Base-by-base conservation (phyloP, 179 eudicot genomes). In the Carnegiea gigantea region DNA sequence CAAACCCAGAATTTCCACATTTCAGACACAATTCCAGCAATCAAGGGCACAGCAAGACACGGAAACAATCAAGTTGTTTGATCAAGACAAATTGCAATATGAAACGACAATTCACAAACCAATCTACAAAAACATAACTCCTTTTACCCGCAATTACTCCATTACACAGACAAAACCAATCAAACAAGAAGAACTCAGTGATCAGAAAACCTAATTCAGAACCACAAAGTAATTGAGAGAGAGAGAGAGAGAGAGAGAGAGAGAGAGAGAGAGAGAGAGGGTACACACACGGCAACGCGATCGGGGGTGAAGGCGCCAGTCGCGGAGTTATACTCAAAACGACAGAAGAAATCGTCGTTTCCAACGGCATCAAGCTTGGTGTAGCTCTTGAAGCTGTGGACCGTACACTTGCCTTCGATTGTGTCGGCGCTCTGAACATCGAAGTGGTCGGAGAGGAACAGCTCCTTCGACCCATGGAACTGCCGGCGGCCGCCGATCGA, bases 301-400 rank as follows among this genome's bases (percentile, higher is more conserved):
- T 94, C 97, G 11, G 98, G 97, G 76, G 89, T 89, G 80, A 94
- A 92, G 15, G 92, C 91, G 9, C 98, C 98, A 3, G 95, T 90
- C 9, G 90, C 30, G 36, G 93, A 91, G 75, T 89, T 91, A 77
- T 94, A 94, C 87, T 92, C 95, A 33, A 94, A 94, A 38, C 98
- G 93, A 82, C 95, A 92, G 84, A 94, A 94, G 85, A 83, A 94
- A 44, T 94, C 98, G 44, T 94, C 97, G 83, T 90, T 91, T 30
- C 97, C 98, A 28, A 94, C 97, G 11, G 93, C 90, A 46, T 91
- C 93, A 51, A 94, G 95, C 89, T 91, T 94, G 2, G 93, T 90
- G 60, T 94, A 94, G 73, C 84, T 86, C 86, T 92, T 94, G 82
- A 94, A 94, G 33, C 80, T 88, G 81, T 94, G 93, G 21, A 94